Conservation (phyloP, 768 basidiomycete species). For the Macrolepiota albuminosa region DNA sequence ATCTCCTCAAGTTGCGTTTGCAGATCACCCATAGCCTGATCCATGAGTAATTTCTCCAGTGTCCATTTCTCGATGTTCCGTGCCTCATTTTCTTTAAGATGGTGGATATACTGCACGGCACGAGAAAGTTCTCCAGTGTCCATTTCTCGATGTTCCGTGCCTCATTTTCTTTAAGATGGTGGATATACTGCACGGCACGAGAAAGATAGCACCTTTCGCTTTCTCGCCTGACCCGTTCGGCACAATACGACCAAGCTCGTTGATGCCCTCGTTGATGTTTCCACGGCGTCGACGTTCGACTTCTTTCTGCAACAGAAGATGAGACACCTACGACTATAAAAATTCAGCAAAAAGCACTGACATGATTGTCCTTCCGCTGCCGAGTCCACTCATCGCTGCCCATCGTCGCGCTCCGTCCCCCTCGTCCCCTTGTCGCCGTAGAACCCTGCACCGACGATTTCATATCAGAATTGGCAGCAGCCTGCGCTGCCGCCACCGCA, state of each 20-base stretch:
- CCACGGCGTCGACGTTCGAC: constrained; percentile 93
- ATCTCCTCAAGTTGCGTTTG: constrained; percentile 82
- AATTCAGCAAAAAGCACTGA: constrained; percentile 26
- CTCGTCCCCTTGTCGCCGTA: constrained; percentile 35
- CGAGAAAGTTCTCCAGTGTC: constrained; percentile 90
- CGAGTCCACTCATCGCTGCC: constrained; percentile 76
- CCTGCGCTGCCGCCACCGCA: constrained; percentile 1
- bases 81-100: constrained; percentile 87
- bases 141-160: constrained; percentile 90
- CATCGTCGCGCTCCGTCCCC: constrained; percentile 56
- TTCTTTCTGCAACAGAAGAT: constrained; percentile 69
- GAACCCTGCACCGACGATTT: constrained; percentile 13
- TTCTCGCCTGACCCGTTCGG: constrained; percentile 86
- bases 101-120: constrained; percentile 89
- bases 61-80: constrained; percentile 94
- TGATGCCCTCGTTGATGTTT: constrained; percentile 96
- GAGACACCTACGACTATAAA: not conserved
- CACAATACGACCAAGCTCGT: constrained; percentile 82
- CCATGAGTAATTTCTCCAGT: constrained; percentile 86
- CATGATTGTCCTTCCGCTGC: constrained; percentile 80
- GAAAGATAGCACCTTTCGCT: constrained; percentile 85
- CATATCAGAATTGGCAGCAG: constrained; percentile 9
- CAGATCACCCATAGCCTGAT: constrained; percentile 86
- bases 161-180: constrained; percentile 87
- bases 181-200: constrained; percentile 88